phyloP scores from a whole-genome alignment of 805 yeast species.

The Candida khao-thaluensis region DNA sequence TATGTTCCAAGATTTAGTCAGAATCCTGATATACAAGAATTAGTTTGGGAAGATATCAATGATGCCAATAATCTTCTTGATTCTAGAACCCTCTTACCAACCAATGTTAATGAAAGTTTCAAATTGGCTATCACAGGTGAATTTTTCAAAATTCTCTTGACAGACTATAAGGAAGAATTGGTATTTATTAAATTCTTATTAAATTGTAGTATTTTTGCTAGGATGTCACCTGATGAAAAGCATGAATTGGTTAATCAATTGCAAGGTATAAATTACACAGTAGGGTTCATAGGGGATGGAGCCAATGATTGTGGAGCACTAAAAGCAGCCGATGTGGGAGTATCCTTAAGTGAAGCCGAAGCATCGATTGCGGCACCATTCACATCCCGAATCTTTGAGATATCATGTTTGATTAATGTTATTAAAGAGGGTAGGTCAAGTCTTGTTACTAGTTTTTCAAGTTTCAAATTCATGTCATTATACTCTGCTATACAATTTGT shows the following conservation, averaged over 20 bases:
- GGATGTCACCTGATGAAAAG: constrained; percentile 99
- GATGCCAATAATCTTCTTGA: constrained; percentile 59
- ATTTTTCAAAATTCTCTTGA: constrained; percentile 74
- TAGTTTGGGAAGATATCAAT: constrained; percentile 70
- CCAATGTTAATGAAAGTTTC: constrained; percentile 38
- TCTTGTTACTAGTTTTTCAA: constrained; percentile 89
- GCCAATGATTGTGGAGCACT: constrained; percentile 99
- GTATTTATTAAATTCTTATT: constrained; percentile 58
- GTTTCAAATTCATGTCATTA: constrained; percentile 96
- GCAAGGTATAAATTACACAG: constrained; percentile 83
- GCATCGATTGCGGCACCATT: constrained; percentile 99
- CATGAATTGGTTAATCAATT: constrained; percentile 90
- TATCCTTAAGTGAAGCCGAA: constrained; percentile 94
- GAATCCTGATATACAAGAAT: constrained; percentile 35
- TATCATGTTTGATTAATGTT: constrained; percentile 88
- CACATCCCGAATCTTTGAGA: constrained; percentile 86
- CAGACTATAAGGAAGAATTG: constrained; percentile 42
- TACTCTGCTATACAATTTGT: constrained; percentile 96
- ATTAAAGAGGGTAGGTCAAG: constrained; percentile 95
- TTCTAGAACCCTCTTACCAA: constrained; percentile 57
- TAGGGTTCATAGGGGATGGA: constrained; percentile 98
- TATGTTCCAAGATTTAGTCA: constrained; percentile 59
- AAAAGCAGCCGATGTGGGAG: constrained; percentile 96
- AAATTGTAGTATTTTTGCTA: constrained; percentile 77
- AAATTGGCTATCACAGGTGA: constrained; percentile 91